phyloP scores from a whole-genome alignment of 1,284 basidiomycete species.

The Cutaneotrichosporon sp. region DNA sequence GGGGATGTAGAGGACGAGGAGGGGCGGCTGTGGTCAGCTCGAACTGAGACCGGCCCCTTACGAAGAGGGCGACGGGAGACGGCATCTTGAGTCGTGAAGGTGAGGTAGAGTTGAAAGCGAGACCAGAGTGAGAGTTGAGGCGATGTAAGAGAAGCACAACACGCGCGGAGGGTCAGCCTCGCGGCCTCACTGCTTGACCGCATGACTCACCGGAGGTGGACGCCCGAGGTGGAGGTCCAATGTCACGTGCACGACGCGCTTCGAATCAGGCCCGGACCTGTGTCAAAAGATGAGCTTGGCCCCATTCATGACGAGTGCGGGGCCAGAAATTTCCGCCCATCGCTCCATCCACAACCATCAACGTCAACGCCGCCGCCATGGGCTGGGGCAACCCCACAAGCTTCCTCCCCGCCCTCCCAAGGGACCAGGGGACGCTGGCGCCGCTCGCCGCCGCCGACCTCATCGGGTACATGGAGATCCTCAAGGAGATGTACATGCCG shows the following conservation, averaged over 20 bases:
- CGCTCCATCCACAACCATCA: constrained; percentile 1
- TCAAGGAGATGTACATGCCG: constrained; percentile 39
- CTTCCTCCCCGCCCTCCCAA: constrained; percentile 44
- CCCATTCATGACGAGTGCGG: not conserved
- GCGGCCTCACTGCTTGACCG: too few relatives aligned
- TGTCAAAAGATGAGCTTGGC: not conserved
- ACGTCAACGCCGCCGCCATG: not conserved
- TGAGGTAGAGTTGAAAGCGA: too few relatives aligned
- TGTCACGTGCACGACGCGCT: not conserved
- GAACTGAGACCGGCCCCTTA: too few relatives aligned
- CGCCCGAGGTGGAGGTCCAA: not conserved
- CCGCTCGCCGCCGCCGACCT: constrained; percentile 36
- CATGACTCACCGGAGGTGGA: not conserved
- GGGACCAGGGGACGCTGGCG: constrained; percentile 33
- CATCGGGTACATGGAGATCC: constrained; percentile 37
- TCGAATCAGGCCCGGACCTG: not conserved
- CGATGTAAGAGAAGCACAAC: too few relatives aligned
- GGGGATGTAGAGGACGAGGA: constrained; percentile 17
- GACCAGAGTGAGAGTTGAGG: too few relatives aligned
- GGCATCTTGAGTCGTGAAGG: not conserved
- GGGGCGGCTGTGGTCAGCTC: constrained; percentile 14
- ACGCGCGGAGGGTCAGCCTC: too few relatives aligned
- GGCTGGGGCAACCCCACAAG: constrained; percentile 28
- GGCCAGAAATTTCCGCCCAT: not conserved
- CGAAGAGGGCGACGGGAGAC: not conserved